phyloP scores from a whole-genome alignment of 169 alveolate species.

The Amoebophrya sp. region DNA sequence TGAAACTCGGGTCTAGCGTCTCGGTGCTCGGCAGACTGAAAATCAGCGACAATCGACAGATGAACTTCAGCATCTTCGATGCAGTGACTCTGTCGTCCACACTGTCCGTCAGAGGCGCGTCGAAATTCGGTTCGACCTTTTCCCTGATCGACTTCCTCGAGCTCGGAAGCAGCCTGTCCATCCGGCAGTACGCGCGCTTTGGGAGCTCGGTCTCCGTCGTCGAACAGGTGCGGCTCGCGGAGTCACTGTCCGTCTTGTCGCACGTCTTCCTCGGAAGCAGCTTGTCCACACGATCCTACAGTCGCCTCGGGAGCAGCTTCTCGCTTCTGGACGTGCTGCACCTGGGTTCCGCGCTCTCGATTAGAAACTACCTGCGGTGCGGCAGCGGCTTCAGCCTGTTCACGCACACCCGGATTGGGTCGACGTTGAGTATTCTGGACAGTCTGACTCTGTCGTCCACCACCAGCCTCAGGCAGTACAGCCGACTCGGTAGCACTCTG shows the following conservation, averaged over 20 bases:
- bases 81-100: neutral
- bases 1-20: neutral
- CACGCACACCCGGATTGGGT: neutral
- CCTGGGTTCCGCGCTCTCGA: constrained; percentile 12
- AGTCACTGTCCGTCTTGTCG: neutral
- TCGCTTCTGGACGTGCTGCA: neutral
- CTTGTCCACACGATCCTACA: neutral
- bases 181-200: neutral
- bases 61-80: neutral
- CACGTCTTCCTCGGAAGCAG: neutral
- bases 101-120: constrained; percentile 23
- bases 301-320: neutral
- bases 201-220: constrained; percentile 22
- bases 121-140: neutral
- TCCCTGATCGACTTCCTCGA: neutral
- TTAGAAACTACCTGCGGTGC: neutral
- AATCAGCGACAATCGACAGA: neutral
- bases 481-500: neutral
- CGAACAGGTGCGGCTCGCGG: neutral
- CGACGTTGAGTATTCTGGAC: neutral
- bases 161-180: constrained; percentile 21
- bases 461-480: neutral
- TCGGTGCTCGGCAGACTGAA: no score
- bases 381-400: neutral
- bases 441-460: neutral